Evolutionary conservation across 2,329 filamentous ascomycete species (phyloP).

Genomic region (Trichophyton benhamiae): DNA sequence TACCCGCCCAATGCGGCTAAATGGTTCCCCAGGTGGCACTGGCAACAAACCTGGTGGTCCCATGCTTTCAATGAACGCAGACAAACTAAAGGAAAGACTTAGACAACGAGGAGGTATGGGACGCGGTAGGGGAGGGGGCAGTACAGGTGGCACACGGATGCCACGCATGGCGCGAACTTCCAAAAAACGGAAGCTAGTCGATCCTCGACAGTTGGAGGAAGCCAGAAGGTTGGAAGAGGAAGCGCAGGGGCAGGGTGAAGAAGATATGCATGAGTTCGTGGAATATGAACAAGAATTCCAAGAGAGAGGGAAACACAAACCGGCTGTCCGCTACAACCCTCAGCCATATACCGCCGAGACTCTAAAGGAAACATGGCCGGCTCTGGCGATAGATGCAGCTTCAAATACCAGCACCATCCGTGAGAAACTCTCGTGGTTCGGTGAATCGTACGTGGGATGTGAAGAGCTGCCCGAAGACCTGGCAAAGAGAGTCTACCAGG

Average conservation of each 20-base stretch:
- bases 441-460: constrained; percentile 25
- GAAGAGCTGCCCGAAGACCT: constrained; percentile 27
- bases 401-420: constrained; percentile 21
- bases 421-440: constrained; percentile 26
- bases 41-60: not conserved
- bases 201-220: not conserved
- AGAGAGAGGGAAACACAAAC: constrained; percentile 23
- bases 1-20: not conserved
- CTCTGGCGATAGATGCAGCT: constrained; percentile 22
- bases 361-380: constrained; percentile 29
- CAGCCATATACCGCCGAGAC: constrained; percentile 21
- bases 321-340: constrained; percentile 25
- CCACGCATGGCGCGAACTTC: not conserved
- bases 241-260: not conserved
- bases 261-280: not conserved
- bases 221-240: not conserved
- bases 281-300: not conserved
- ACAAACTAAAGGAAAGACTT: not conserved
- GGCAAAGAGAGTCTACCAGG: constrained; percentile 26
- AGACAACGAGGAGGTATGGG: not conserved
- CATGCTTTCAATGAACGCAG: not conserved
- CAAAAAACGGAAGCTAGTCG: not conserved
- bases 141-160: not conserved
- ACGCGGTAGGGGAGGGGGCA: not conserved
- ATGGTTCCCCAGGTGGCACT: not conserved